These are phyloP conservation scores for Spongispora temasekensis DNA, from an alignment of 1,284 basidiomycete species.

Conservation along the genomic window DNA sequence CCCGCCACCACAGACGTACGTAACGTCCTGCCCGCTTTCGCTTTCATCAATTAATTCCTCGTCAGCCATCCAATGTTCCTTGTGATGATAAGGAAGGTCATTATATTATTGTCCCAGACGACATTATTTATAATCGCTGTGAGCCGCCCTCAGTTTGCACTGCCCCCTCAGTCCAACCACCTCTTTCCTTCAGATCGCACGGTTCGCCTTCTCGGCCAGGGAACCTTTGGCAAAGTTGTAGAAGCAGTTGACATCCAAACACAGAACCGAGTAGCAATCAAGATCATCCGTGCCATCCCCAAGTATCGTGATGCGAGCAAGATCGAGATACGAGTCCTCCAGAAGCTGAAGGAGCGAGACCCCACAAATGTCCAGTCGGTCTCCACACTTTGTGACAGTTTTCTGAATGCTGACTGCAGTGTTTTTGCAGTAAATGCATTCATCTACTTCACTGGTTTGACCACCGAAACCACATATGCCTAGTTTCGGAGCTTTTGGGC, in stretches of 20 bases:
- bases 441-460: conserved; percentile 96
- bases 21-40: conserved; percentile 28
- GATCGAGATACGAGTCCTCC: conserved; percentile 96
- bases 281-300: conserved; percentile 96
- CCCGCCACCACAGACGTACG: conserved; percentile 64
- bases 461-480: conserved; percentile 96
- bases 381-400: conserved; percentile 9
- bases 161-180: conserved; percentile 21
- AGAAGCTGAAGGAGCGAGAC: conserved; percentile 90
- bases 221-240: conserved; percentile 99
- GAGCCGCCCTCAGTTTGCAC: conserved; percentile 33
- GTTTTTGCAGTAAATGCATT: conserved; percentile 85
- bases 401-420: conserved; percentile 15
- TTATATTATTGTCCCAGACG: conserved; percentile 89
- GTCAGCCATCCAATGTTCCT: conserved; percentile 61
- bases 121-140: conserved; percentile 86
- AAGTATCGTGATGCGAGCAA: conserved; percentile 99
- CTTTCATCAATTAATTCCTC: conserved; percentile 18
- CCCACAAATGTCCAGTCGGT: conserved; percentile 87
- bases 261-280: conserved; percentile 89
- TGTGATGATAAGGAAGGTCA: conserved; percentile 96
- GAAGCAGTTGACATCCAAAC: conserved; percentile 86
- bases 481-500: conserved; percentile 95
- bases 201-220: conserved; percentile 89
- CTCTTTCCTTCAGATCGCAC: conserved; percentile 71